Base-by-base conservation (phyloP, 768 basidiomycete species). In the Suillus americanus region DNA sequence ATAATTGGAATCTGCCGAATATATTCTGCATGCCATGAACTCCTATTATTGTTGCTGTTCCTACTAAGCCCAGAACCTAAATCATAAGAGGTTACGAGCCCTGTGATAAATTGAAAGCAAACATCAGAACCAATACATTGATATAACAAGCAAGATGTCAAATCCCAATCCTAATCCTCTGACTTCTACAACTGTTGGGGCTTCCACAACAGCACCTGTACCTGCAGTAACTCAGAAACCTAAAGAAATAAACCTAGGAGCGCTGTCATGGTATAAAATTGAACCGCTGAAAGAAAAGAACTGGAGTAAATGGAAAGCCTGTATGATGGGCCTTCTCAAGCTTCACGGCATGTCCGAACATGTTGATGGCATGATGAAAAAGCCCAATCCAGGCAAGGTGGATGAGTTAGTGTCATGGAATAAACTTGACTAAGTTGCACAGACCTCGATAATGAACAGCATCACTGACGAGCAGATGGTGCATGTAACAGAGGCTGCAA, bases 401-500 rank as follows among this genome's bases (percentile, higher is more conserved):
- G 16, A 41, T 41, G 40, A 41, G 40, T 18, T 16, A 41, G 40
- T 6, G 3, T 5, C 10, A 6, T 41, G 40, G 40, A 41, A 18
- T 6, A 41, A 41, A 10, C 14, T 41, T 1, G 16, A 41, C 40
- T 16, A 41, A 16, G 40, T 41, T 14, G 40, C 16, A 10, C 40
- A 41, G 40, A 18, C 40, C 40, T 18, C 18, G 5, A 41, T 41
- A 10, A 41, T 41, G 40, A 41, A 16, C 40, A 23, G n/a, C 1
- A 28, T 63, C 28, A 55, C 23, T 25, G 53, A 63, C 25, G 51
- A 65, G 20, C 60, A 62, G 23, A 33, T 65, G 7, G 41, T 55
- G 35, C 35, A 35, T 35, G 35, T 35, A 6, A 35, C 35, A 35
- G 35, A 35, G 35, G 35, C 35, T 35, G 35, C 35, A 35, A 35